A percentile compares a stretch with the other conserved stretches of the same genome.
Conservation (phyloP, 768 basidiomycete genomes). For the Roridomyces roridus region DNA sequence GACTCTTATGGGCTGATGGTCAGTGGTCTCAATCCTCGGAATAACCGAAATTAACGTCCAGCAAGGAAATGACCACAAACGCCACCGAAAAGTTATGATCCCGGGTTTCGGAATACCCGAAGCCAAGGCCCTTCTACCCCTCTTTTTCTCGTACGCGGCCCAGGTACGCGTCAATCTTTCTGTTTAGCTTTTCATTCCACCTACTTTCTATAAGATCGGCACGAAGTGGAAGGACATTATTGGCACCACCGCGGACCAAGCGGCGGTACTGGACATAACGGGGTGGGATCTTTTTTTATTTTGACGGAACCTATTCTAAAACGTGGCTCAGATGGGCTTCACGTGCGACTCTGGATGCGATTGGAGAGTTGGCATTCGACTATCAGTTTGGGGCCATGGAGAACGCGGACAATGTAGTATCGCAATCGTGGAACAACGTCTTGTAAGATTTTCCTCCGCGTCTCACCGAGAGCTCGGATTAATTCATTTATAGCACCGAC, state of each 20-base stretch:
- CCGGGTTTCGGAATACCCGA: conserved; percentile 56
- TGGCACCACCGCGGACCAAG: conserved; percentile 31
- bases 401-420: conserved; percentile 42
- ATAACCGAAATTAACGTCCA: not conserved
- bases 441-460: conserved; percentile 33
- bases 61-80: conserved; percentile 47
- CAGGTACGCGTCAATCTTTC: conserved; percentile 21
- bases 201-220: conserved; percentile 38
- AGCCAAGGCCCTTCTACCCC: conserved; percentile 43
- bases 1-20: conserved; percentile 40
- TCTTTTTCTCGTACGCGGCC: conserved; percentile 46
- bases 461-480: not conserved
- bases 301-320: conserved; percentile 9
- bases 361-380: conserved; percentile 56
- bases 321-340: conserved; percentile 41
- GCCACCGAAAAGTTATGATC: conserved; percentile 52
- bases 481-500: conserved; percentile 30
- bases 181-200: conserved; percentile 11
- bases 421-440: conserved; percentile 41
- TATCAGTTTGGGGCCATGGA: conserved; percentile 51
- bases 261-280: conserved; percentile 40
- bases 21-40: not conserved
- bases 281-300: conserved; percentile 15
- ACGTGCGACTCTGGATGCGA: conserved; percentile 55
- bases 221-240: conserved; percentile 48